phyloP scores from a whole-genome alignment of 345 rosid genomes.

The Citrus maxima region DNA sequence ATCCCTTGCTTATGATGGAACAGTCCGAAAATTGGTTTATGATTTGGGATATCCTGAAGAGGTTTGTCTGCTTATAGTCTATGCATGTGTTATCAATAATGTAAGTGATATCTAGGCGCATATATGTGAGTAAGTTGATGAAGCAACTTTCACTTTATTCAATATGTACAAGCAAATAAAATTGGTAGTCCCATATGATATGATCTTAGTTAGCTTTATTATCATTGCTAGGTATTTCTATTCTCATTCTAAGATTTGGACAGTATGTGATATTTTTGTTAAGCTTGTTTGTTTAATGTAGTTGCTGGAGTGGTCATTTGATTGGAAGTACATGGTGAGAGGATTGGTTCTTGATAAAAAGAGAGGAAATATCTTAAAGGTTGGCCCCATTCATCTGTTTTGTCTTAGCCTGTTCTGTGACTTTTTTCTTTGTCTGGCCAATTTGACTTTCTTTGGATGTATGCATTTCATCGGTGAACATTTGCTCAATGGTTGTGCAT shows the following conservation, averaged over 20 bases:
- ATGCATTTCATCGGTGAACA: background rate
- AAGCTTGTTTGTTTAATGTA: conserved; percentile 28
- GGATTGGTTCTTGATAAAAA: conserved; percentile 96
- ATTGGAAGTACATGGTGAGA: conserved; percentile 95
- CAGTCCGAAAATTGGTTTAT: conserved; percentile 76
- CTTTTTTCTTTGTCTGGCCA: background rate
- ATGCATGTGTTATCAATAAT: conserved; percentile 3
- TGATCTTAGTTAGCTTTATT: background rate
- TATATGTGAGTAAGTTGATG: background rate
- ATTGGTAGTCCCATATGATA: background rate
- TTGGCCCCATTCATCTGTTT: background rate
- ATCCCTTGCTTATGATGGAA: conserved; percentile 90
- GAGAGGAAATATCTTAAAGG: conserved; percentile 98
- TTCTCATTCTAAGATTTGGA: background rate
- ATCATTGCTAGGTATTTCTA: background rate
- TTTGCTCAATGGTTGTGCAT: conserved; percentile 16
- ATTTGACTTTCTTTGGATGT: background rate
- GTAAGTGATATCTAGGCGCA: background rate
- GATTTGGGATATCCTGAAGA: conserved; percentile 86
- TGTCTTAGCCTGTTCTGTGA: background rate
- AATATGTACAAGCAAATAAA: background rate
- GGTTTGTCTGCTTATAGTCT: conserved; percentile 43
- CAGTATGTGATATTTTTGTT: background rate
- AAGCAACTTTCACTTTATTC: background rate
- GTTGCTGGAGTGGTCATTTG: conserved; percentile 84